Conservation (phyloP, 345 rosid species). For the Bretschneidera sinensis region DNA sequence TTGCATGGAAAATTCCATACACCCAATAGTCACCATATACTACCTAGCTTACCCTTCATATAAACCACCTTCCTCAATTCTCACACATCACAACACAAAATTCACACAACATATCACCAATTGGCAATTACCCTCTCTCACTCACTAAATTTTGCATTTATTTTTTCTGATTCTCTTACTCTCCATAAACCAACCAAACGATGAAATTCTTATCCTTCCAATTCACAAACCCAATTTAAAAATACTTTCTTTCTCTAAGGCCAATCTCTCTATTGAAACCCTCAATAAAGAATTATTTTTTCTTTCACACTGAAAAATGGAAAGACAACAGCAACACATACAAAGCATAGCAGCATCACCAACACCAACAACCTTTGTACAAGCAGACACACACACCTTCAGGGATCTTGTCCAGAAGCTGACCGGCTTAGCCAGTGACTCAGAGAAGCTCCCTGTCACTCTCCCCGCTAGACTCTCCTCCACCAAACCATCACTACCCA, state of each 20-base stretch:
- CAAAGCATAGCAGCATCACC: constrained; percentile 14
- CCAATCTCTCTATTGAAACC: no score
- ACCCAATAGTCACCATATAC: not conserved
- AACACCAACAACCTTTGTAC: constrained; percentile 38
- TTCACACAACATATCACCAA: not conserved
- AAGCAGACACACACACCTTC: constrained; percentile 41
- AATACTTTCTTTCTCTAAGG: not conserved
- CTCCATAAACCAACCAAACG: no score
- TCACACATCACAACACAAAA: not conserved
- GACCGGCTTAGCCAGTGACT: constrained; percentile 32
- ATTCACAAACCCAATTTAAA: constrained; percentile 2
- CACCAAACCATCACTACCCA: constrained; percentile 17
- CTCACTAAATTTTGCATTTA: no score
- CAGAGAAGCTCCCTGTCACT: constrained; percentile 18
- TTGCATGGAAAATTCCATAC: not conserved
- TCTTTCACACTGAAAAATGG: constrained; percentile 7
- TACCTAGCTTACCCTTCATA: not conserved
- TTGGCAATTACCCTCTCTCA: no score
- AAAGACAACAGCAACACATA: constrained; percentile 9
- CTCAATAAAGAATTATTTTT: no score
- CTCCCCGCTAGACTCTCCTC: constrained; percentile 18
- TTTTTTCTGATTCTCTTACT: not conserved
- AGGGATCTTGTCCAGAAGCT: constrained; percentile 45
- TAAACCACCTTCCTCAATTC: not conserved
- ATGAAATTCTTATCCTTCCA: not conserved